Evolutionary conservation across 164 flowering plant species (phyloP).

Genomic region (Umbellularia californica): DNA sequence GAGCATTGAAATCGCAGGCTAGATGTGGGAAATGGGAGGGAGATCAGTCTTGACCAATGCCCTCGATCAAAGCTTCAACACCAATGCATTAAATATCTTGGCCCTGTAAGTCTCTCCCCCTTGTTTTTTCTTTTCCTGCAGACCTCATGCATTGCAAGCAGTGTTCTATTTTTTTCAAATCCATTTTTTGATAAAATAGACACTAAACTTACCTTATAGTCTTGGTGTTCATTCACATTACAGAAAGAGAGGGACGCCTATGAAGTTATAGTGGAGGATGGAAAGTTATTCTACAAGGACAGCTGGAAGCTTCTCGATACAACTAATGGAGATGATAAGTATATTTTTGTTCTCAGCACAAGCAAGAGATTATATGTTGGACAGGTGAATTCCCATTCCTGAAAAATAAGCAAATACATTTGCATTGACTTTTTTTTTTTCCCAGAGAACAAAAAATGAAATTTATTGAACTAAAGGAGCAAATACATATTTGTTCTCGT

Average conservation of each 20-base stretch:
- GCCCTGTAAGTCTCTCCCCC: conserved; percentile 52
- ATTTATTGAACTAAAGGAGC: neutral
- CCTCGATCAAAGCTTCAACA: conserved; percentile 70
- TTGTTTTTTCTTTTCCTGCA: neutral
- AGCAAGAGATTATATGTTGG: conserved; percentile 75
- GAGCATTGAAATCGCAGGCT: conserved; percentile 44
- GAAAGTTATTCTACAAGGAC: conserved; percentile 57
- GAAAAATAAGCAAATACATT: neutral
- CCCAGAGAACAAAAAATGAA: too few species aligned
- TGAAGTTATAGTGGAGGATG: conserved; percentile 62
- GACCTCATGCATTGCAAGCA: neutral
- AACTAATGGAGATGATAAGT: conserved; percentile 55
- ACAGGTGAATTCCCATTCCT: conserved; percentile 11
- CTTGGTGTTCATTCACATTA: neutral
- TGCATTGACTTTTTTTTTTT: neutral
- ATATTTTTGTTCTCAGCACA: conserved; percentile 95
- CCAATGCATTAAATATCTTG: conserved; percentile 94
- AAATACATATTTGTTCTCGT: neutral
- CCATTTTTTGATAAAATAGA: neutral
- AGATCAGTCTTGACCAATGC: conserved; percentile 67
- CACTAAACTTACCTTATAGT: neutral
- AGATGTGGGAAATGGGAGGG: conserved; percentile 87
- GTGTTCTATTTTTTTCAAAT: too few species aligned
- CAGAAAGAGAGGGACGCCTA: conserved; percentile 75
- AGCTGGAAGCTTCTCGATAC: conserved; percentile 56